Base-by-base conservation (phyloP, 176 grass and related monocot species). In the Ensete ventricosum region DNA sequence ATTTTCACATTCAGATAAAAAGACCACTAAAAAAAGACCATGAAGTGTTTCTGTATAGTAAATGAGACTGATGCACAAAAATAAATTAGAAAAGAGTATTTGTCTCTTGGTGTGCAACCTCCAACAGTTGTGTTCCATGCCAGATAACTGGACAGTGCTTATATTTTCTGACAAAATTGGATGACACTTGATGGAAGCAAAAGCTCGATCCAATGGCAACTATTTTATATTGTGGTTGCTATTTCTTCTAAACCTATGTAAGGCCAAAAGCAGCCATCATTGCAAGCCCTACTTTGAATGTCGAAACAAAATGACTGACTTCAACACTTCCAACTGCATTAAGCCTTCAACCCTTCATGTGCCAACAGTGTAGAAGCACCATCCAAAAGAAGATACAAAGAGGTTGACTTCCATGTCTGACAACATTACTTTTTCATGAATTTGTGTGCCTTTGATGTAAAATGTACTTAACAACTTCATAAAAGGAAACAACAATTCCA, bases 401-500 rank as follows among this genome's bases (percentile, higher is more conserved):
- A 52, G 4, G 26, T 27, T 17, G 72, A 19, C 53, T 29, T 73
- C 13, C 17, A 13, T 12, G 11, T 71, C 69, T 6, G n/a, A 53
- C 53, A 14, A 34, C 16, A 21, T 20, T 50, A 8, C 11, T 27
- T 27, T 29, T 26, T 73, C 12, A 74, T 55, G 12, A 74, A 17
- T 17, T 55, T 1, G 11, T 16, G 8, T 89, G 11, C 63, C 82
- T 85, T 78, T 89, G 78, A 85, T 91, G 84, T 22, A 98, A 77
- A 84, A 79, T 84, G 77, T 87, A 84, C 70, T 98, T 98, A 27
- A 98, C 84, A 1, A 98, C 90, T 83, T 98, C 94, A 1, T 98
- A 98, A 62, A 93, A 98, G 49, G 94, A 93, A 67, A 98, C 62
- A 10, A 98, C 90, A 54, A 98, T 98, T 19, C 94, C 94, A 63